Conservation (phyloP, 2,329 filamentous ascomycete species). For the Sporothrix phasma region DNA sequence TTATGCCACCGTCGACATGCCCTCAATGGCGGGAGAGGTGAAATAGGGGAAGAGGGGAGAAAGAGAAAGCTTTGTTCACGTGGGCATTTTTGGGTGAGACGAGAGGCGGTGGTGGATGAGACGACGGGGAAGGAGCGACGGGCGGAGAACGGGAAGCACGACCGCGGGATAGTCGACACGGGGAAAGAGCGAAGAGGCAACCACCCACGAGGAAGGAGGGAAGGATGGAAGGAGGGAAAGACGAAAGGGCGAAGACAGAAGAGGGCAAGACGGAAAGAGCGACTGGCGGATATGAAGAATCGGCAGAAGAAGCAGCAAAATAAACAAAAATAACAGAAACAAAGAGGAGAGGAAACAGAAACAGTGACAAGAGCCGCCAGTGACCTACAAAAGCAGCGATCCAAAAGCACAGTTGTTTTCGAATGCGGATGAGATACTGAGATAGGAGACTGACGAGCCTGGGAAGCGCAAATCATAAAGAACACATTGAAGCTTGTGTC, state of each 20-base stretch:
- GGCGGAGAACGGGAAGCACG: not conserved
- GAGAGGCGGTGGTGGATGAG: not conserved
- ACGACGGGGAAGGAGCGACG: not conserved
- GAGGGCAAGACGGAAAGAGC: too few species aligned
- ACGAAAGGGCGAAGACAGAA: too few species aligned
- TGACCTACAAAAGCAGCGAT: not conserved
- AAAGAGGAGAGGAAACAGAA: too few species aligned
- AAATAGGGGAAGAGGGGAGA: not conserved
- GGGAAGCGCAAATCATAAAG: not conserved
- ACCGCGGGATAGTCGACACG: not conserved
- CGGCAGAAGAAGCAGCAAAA: too few species aligned
- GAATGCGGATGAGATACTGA: not conserved
- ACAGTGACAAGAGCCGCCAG: not conserved
- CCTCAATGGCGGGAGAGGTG: not conserved
- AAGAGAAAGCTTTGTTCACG: not conserved
- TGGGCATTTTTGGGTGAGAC: not conserved
- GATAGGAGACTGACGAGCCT: too few species aligned
- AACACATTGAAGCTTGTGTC: too few species aligned
- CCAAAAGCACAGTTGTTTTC: slow-evolving; percentile 1
- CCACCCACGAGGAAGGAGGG: not conserved
- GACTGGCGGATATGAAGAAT: too few species aligned
- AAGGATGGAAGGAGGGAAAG: not conserved
- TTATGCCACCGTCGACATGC: not conserved
- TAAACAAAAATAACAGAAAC: too few species aligned
- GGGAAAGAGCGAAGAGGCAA: not conserved